Percentiles rank a stretch among this genome's conserved stretches.
phyloP scores from a whole-genome alignment of 2,329 filamentous ascomycete species.

The Diplodia corticola region DNA sequence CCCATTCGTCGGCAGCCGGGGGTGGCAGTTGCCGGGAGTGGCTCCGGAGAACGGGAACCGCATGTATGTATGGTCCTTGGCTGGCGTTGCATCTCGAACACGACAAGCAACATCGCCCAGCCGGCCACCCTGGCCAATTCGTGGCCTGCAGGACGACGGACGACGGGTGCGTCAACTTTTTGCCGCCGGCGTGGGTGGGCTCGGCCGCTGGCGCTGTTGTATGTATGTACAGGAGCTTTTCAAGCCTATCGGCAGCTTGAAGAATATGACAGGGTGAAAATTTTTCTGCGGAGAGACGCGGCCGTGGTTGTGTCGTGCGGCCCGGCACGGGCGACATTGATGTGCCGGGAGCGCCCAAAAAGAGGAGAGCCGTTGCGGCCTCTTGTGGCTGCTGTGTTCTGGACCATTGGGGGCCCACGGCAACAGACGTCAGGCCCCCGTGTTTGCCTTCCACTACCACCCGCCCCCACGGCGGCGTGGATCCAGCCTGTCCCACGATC shows the following conservation, averaged over 20 bases:
- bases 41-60: background rate
- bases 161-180: background rate
- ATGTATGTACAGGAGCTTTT: background rate
- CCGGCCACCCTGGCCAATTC: too few relatives aligned
- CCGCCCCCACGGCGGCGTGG: background rate
- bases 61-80: background rate
- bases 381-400: background rate
- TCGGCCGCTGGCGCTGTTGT: background rate
- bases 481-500: background rate
- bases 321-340: background rate
- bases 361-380: background rate
- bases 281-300: background rate
- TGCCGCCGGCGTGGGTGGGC: background rate
- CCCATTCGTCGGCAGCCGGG: background rate
- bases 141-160: background rate
- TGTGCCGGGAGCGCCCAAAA: background rate
- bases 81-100: background rate
- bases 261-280: background rate
- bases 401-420: background rate
- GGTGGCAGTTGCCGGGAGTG: background rate
- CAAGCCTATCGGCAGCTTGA: slow-evolving; percentile 4
- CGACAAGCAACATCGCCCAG: background rate
- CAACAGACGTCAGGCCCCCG: background rate
- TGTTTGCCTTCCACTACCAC: background rate
- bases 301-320: background rate